Evolutionary conservation across 208 protist species (phyloP), one percentile per base, ranked within the genome.

Genomic region (Crithidia thermophila): DNA sequence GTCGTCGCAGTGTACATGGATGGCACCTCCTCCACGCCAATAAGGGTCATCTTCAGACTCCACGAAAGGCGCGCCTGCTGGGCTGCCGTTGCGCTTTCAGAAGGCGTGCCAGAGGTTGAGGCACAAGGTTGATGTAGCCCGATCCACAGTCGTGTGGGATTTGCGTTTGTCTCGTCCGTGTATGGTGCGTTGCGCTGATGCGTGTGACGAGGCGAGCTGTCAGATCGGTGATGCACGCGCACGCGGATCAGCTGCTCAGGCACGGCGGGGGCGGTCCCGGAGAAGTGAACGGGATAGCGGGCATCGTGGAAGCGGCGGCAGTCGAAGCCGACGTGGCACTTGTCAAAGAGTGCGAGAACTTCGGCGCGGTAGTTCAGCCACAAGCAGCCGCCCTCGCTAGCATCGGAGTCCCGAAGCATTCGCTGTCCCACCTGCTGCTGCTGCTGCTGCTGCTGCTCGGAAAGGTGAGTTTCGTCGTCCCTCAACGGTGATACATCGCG

Each of bases 301-400:
- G 79, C 75, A 58, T 90, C 84, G 53, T 87, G 77, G 52, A 76
- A 90, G 33, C 74, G 78, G 14, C 84, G 77, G 55, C 81, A 87
- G 70, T 90, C 84, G 40, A 85, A 90, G 78, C 81, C 82, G 36
- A 82, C 81, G 64, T 87, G 72, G 67, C 81, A 83, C 27, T 27
- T 33, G 21, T 72, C 57, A 39, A 87, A 90, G 34, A 73, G 52
- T 9, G 68, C 57, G 11, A 80, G 65, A 14, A 86, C 72, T 14
- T 85, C 79, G 25, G 51, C 45, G 7, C 45, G 14, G 23, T 72
- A 79, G 36, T 65, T 56, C 21, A 87, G 62, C 84, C 84, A 90
- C n/a, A 77, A 20, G 47, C 84, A 88, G 13, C 66, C 33, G 6
- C 39, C 63, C 25, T 39, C 60, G 60, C n/a, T n/a, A n/a, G n/a